A percentile compares a stretch with the other conserved stretches of the same genome.
These are phyloP conservation scores for Rostrohypoxylon terebratum DNA, from an alignment of 495 filamentous ascomycete genomes.

Conservation along the genomic window DNA sequence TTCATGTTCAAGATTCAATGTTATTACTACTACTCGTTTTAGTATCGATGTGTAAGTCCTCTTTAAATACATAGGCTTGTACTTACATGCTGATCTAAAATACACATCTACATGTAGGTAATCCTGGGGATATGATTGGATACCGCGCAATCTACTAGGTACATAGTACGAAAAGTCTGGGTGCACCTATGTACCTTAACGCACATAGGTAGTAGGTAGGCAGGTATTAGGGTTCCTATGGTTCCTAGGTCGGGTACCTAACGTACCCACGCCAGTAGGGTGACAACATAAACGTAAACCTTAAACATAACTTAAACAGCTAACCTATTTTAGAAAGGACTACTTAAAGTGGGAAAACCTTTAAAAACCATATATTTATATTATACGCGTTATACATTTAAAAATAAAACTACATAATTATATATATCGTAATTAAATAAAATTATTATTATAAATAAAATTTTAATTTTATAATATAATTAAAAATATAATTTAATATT, in stretches of 20 bases:
- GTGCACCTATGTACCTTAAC: neutral
- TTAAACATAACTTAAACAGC: too few species aligned
- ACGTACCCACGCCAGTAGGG: neutral
- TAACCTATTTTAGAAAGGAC: too few species aligned
- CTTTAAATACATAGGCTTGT: neutral
- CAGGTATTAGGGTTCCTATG: neutral
- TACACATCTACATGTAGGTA: neutral
- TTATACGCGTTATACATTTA: too few species aligned
- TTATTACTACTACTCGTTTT: neutral
- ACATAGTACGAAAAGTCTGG: neutral
- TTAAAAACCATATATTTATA: too few species aligned
- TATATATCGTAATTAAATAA: too few species aligned
- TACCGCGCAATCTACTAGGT: neutral
- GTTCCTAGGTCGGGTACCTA: slow-evolving; percentile 1
- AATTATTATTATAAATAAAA: too few species aligned
- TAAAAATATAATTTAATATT: too few species aligned
- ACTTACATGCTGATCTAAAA: neutral
- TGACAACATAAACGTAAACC: too few species aligned
- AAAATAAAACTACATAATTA: too few species aligned
- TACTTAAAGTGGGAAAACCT: too few species aligned
- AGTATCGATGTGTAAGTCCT: neutral
- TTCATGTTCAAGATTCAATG: too few species aligned
- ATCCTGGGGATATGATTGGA: slow-evolving; percentile 12
- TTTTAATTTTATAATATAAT: too few species aligned
- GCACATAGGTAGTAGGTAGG: neutral